phyloP scores from a whole-genome alignment of 2,329 filamentous ascomycete genomes.

The Chaetomium sp. region DNA sequence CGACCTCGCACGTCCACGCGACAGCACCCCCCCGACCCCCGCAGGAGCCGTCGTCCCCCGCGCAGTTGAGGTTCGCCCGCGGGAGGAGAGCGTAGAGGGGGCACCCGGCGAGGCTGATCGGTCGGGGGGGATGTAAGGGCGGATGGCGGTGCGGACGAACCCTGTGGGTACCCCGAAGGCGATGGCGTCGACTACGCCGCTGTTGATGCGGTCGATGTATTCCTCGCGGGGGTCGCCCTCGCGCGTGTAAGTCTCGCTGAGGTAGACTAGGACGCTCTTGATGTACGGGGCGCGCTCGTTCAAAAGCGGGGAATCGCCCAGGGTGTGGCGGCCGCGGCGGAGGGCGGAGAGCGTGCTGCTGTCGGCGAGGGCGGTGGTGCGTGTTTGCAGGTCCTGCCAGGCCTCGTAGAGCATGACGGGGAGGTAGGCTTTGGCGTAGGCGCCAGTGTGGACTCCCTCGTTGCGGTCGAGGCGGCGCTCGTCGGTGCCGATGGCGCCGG shows the following conservation, averaged over 20 bases:
- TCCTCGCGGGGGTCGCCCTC: constrained; percentile 39
- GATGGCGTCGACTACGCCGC: constrained; percentile 53
- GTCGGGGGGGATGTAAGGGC: constrained; percentile 34
- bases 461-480: constrained; percentile 1
- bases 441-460: not conserved
- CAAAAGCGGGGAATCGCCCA: not conserved
- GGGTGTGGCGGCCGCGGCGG: not conserved
- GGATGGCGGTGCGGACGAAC: constrained; percentile 51
- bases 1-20: no score
- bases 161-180: constrained; percentile 43
- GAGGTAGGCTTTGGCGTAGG: not conserved
- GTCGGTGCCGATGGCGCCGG: not conserved
- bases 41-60: no score
- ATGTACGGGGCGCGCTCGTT: not conserved
- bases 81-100: no score
- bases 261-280: not conserved
- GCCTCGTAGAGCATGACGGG: not conserved
- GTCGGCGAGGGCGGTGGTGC: not conserved
- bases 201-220: constrained; percentile 59
- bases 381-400: not conserved
- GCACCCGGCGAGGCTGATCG: no score
- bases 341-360: not conserved
- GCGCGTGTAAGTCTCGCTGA: not conserved
- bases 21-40: no score
- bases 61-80: no score